Conservation (phyloP, 306 rosid species). For the Carpinus fangiana region DNA sequence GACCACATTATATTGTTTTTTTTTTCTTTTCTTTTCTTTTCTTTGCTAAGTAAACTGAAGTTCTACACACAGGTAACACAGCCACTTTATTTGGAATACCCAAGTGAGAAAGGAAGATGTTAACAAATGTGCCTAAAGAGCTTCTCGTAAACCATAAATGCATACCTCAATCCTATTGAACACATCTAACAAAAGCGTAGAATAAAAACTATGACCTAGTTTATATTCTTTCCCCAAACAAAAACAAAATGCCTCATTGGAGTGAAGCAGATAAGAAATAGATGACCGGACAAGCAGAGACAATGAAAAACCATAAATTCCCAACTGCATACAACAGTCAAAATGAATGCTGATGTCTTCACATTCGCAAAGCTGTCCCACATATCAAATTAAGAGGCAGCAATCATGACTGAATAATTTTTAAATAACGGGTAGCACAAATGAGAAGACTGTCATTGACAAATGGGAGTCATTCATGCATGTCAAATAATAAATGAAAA, state of each 20-base stretch:
- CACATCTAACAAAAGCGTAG: not conserved
- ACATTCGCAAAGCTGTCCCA: not conserved
- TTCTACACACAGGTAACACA: not conserved
- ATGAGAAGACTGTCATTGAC: not conserved
- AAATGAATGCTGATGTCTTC: not conserved
- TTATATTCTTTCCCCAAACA: not conserved
- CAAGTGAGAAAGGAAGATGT: not conserved
- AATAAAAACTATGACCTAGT: not conserved
- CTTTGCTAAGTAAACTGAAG: not conserved
- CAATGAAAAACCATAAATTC: not conserved
- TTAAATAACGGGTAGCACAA: not conserved
- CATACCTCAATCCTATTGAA: not conserved
- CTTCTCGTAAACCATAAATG: not conserved
- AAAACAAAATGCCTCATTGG: not conserved
- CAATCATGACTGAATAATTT: not conserved
- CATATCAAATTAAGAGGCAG: not conserved
- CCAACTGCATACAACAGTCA: not conserved
- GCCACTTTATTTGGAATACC: not conserved
- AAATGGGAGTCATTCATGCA: not conserved
- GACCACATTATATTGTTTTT: not conserved
- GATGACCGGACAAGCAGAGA: not conserved
- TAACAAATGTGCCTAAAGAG: not conserved
- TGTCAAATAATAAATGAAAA: slow-evolving; percentile 20
- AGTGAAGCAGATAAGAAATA: not conserved
- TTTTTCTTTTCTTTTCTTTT: not conserved